phyloP scores from a whole-genome alignment of 1,284 basidiomycete genomes.

The Fomitiporia mediterranea region DNA sequence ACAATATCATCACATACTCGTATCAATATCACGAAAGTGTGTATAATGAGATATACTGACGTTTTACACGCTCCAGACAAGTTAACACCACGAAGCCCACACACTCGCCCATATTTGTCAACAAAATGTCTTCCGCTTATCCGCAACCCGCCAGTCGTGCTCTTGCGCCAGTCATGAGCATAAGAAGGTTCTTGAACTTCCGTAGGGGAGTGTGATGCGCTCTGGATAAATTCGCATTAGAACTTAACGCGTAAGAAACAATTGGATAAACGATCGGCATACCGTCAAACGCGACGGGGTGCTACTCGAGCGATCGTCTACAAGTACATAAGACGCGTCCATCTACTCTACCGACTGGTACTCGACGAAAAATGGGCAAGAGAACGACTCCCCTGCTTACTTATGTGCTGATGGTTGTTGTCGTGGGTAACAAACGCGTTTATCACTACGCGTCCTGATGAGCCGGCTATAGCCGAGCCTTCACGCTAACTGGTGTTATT shows the following conservation, averaged over 20 bases:
- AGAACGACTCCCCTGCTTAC: too few relatives aligned
- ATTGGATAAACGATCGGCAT: background rate
- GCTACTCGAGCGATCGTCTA: background rate
- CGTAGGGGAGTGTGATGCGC: background rate
- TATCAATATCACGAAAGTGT: background rate
- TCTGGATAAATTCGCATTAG: background rate
- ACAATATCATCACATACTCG: too few relatives aligned
- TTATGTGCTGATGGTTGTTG: too few relatives aligned
- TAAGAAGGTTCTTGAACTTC: conserved; percentile 34
- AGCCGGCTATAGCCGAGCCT: background rate
- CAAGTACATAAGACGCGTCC: conserved; percentile 17
- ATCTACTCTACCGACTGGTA: background rate
- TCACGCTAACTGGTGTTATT: background rate
- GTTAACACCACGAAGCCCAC: conserved; percentile 77
- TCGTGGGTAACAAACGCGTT: background rate
- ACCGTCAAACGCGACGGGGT: background rate
- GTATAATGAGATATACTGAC: conserved; percentile 41
- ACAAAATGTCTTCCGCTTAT: conserved; percentile 71
- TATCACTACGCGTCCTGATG: background rate
- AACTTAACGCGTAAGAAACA: background rate
- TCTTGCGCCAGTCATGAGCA: conserved; percentile 69
- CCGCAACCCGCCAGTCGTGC: conserved; percentile 54
- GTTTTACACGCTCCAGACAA: conserved; percentile 78
- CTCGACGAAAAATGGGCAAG: too few relatives aligned
- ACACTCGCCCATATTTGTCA: conserved; percentile 72